Evolutionary conservation across 75 land plant genomes (phyloP).

Genomic region (Gnetum montanum): DNA sequence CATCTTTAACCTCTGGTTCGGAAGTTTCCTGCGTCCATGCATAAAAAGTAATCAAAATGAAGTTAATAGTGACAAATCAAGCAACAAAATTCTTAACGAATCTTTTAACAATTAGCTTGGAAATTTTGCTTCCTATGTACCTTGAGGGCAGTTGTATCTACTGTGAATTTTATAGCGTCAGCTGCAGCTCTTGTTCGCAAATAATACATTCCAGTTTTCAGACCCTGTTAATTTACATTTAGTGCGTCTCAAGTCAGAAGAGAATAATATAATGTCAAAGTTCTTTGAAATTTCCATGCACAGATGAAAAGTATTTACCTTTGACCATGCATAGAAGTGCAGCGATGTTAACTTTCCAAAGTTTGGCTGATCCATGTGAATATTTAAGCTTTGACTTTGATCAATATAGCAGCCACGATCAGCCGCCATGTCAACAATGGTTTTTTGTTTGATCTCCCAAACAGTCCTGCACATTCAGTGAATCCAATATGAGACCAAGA

Average conservation of each 20-base stretch:
- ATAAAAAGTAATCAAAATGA: background rate
- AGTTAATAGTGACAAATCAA: background rate
- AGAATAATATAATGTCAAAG: background rate
- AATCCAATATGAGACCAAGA: background rate
- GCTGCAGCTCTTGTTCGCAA: constrained; percentile 83
- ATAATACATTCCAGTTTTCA: constrained; percentile 96
- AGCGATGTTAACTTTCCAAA: constrained; percentile 86
- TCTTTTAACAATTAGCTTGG: background rate
- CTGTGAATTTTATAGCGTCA: constrained; percentile 92
- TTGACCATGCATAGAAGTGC: constrained; percentile 89
- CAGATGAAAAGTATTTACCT: constrained; percentile 26
- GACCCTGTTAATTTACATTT: constrained; percentile 21
- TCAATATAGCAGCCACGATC: constrained; percentile 93
- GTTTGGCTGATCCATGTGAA: constrained; percentile 97
- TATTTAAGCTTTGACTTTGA: constrained; percentile 93
- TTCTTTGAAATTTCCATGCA: background rate
- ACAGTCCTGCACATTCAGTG: constrained; percentile 58
- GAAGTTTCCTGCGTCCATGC: constrained; percentile 28
- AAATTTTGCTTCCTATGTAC: constrained; percentile 18
- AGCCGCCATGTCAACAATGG: constrained; percentile 90
- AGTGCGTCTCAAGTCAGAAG: background rate
- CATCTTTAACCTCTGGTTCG: constrained; percentile 13
- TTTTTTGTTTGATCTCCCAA: constrained; percentile 93
- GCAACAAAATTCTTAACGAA: background rate
- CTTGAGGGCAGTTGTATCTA: constrained; percentile 55